Conservation (phyloP, 805 yeast species). For the Wickerhamiella galacta region DNA sequence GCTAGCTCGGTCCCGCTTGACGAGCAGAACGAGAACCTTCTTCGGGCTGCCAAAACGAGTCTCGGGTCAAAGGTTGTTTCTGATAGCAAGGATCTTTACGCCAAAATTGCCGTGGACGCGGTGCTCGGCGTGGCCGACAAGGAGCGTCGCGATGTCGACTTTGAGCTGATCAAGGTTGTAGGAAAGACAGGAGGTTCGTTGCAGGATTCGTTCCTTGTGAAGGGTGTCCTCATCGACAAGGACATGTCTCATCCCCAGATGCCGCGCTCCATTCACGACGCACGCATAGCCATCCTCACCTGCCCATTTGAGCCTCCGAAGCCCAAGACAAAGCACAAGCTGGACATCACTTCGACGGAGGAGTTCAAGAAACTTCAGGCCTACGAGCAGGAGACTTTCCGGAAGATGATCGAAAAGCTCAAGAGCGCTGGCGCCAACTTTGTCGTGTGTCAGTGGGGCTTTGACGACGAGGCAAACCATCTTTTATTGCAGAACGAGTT, state of each 20-base stretch:
- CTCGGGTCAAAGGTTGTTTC: slow-evolving; percentile 92
- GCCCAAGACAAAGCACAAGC: slow-evolving; percentile 96
- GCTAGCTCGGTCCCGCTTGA: slow-evolving; percentile 53
- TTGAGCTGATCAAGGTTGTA: slow-evolving; percentile 87
- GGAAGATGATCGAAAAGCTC: slow-evolving; percentile 74
- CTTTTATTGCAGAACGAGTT: slow-evolving; percentile 69
- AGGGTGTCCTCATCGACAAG: slow-evolving; percentile 87
- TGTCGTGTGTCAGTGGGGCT: slow-evolving; percentile 98
- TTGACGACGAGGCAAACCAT: slow-evolving; percentile 97
- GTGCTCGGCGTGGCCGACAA: slow-evolving; percentile 84
- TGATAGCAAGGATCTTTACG: slow-evolving; percentile 83
- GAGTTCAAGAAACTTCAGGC: slow-evolving; percentile 82
- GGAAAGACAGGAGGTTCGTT: slow-evolving; percentile 92
- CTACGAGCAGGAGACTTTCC: slow-evolving; percentile 82
- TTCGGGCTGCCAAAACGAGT: slow-evolving; percentile 88
- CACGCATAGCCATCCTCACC: slow-evolving; percentile 83
- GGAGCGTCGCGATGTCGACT: slow-evolving; percentile 87
- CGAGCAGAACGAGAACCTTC: slow-evolving; percentile 30
- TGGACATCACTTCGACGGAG: slow-evolving; percentile 83
- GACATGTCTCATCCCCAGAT: slow-evolving; percentile 97
- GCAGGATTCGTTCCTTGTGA: slow-evolving; percentile 67
- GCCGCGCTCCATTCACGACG: slow-evolving; percentile 68
- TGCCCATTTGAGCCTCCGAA: slow-evolving; percentile 99
- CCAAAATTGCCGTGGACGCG: slow-evolving; percentile 94
- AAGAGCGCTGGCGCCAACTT: slow-evolving; percentile 87